Base-by-base conservation (phyloP, 305 asterid species). In the Rubia occidens region DNA sequence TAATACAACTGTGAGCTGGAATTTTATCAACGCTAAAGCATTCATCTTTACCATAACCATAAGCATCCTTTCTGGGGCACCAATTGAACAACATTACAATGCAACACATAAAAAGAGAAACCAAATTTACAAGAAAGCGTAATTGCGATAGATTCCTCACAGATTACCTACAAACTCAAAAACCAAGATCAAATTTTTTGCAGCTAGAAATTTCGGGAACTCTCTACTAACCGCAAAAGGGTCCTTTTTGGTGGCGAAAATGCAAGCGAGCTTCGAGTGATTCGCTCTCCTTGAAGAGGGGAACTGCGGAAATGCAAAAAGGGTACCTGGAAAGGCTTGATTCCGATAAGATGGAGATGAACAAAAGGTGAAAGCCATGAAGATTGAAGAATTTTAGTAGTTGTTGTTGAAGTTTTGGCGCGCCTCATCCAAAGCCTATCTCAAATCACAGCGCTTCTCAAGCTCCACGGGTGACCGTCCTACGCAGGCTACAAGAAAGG, bases 341-440 rank as follows among this genome's bases (percentile, higher is more conserved):
- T 64, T 76, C 49, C 60, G 72, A 72, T 55, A 37, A 47, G 59
- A 71, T 42, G 70, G 86, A 75, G 56, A n/a, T 17, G 86, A 79
- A 61, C 83, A 78, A n/a, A 77, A 69, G 76, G 85, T 85, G 74
- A 75, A 71, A 71, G 98, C 95, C 96, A 91, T 88, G 67, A 63
- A 17, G 21, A 60, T 79, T 72, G 37, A 61, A 13, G 56, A 45
- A 59, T 64, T n/a, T 7, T 59, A 20, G 56, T 24, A 24, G 75
- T 70, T 32, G 83, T 72, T 77, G 82, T 70, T 78, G 78, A 81
- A 81, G 78, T 78, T 80, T 82, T 89, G 86, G 87, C 88, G 94
- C 94, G 88, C 86, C 89, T 83, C 85, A 78, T 86, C 89, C 88
- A 83, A 70, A 63, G 80, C 74, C 85, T 69, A 24, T 32, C 35